These are phyloP conservation scores for Trypanosoma boissoni DNA, from an alignment of 208 protist species.

Conservation along the genomic window DNA sequence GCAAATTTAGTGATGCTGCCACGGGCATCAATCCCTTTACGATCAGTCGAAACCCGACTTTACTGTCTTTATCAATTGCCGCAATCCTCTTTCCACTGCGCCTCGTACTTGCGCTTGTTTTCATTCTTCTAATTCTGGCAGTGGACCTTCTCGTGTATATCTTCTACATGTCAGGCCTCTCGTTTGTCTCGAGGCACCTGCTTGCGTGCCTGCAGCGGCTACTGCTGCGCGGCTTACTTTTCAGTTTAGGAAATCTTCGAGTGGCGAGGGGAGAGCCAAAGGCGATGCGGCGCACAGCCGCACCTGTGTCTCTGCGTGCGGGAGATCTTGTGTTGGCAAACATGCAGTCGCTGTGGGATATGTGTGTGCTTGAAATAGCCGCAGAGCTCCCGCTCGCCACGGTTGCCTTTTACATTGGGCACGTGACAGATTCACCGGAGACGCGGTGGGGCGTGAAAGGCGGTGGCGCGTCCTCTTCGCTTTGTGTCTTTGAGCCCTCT, in stretches of 20 bases:
- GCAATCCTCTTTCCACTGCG: constrained; percentile 51
- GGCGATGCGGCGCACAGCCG: neutral
- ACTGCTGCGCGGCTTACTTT: constrained; percentile 47
- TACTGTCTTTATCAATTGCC: constrained; percentile 27
- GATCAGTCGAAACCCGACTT: constrained; percentile 36
- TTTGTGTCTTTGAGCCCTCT: constrained; percentile 47
- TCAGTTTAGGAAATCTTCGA: constrained; percentile 54
- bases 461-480: too few species aligned
- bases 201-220: constrained; percentile 43
- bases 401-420: constrained; percentile 29
- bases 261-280: constrained; percentile 3
- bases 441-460: too few species aligned
- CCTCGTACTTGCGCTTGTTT: constrained; percentile 38
- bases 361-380: constrained; percentile 58
- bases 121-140: constrained; percentile 40
- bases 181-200: constrained; percentile 25
- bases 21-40: constrained; percentile 85
- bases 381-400: constrained; percentile 31
- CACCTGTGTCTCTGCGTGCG: constrained; percentile 3
- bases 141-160: constrained; percentile 52
- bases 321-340: constrained; percentile 71
- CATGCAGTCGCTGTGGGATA: constrained; percentile 73
- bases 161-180: constrained; percentile 29
- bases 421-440: too few species aligned
- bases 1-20: constrained; percentile 65